Evolutionary conservation across 257 asterid species (phyloP), one percentile per base, ranked within the genome.

Genomic region (Scutellaria minor): DNA sequence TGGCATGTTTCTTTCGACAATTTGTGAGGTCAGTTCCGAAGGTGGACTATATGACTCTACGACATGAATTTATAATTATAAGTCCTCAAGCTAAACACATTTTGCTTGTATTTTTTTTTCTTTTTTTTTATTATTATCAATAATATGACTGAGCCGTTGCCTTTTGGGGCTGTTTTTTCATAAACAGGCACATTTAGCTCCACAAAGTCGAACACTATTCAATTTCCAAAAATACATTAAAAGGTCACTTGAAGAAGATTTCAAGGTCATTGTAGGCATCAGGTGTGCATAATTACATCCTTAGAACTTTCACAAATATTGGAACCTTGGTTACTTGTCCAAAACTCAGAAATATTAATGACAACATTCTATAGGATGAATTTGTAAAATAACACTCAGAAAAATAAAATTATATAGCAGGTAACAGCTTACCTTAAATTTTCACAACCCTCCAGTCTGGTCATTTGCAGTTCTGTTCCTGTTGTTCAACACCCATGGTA

Each of bases 1-100:
- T 86, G 91, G 95, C 84, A 45, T 84, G 91, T 65, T 88, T 88
- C 81, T 83, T 86, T 48, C 62, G 95, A 46, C 95, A 88, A 72
- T 88, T 88, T 56, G 75, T 77, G 3, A 74, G 84, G 63, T 84
- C 94, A 24, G 91, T 88, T 18, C 79, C 83, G 37, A 82, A 77
- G 59, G 89, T 86, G 68, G 95, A 88, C 67, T 88, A 86, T 48
- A 52, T 86, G 75, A 88, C 95, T 31, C 78, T 86, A 18, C 88
- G 89, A 45, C 73, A 88, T 40, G 91, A 89, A 15, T 86, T 86
- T 57, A 77, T 88, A 31, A 78, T 22, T 22, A 91, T 84, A 71
- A 80, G 88, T 65, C 65, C 61, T 15, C 61, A 3, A 20, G 67
- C 60, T 52, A 6, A 27, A 60, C 11, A 20, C 13, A 9, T 52